These are phyloP conservation scores for Aureobasidium sp. DNA, from an alignment of 2,329 filamentous ascomycete species.

Conservation along the genomic window DNA sequence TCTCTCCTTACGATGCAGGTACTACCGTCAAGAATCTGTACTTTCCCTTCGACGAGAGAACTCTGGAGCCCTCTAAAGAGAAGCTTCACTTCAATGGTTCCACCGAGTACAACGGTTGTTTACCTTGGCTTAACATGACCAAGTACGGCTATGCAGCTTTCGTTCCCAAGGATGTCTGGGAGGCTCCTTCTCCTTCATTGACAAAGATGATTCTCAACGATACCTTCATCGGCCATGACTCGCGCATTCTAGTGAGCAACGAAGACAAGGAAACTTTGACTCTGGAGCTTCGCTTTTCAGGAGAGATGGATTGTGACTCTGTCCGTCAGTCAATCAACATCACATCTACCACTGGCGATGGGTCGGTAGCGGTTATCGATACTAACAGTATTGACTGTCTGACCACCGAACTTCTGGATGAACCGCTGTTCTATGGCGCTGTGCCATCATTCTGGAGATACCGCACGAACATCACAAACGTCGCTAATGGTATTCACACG, in stretches of 20 bases:
- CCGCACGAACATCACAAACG: slow-evolving; percentile 46
- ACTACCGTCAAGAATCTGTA: slow-evolving; percentile 57
- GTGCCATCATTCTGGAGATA: slow-evolving; percentile 50
- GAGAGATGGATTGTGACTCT: slow-evolving; percentile 54
- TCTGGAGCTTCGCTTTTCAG: slow-evolving; percentile 53
- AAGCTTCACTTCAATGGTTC: slow-evolving; percentile 45
- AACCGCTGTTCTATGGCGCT: slow-evolving; percentile 40
- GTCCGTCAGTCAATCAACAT: slow-evolving; percentile 46
- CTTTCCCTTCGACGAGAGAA: slow-evolving; percentile 53
- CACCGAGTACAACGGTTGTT: slow-evolving; percentile 48
- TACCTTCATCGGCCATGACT: slow-evolving; percentile 47
- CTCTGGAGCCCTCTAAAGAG: slow-evolving; percentile 40
- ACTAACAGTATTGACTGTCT: slow-evolving; percentile 40
- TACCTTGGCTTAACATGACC: slow-evolving; percentile 46
- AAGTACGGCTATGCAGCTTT: slow-evolving; percentile 55
- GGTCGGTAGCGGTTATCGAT: slow-evolving; percentile 40
- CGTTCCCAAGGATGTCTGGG: slow-evolving; percentile 47
- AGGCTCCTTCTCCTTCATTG: slow-evolving; percentile 49
- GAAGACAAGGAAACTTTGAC: slow-evolving; percentile 38
- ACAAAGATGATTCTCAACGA: slow-evolving; percentile 48
- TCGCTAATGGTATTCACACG: slow-evolving; percentile 55
- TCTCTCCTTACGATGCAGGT: slow-evolving; percentile 49
- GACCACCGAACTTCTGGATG: slow-evolving; percentile 30
- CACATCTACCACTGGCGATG: slow-evolving; percentile 47
- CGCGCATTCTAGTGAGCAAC: slow-evolving; percentile 45